Evolutionary conservation across 345 rosid genomes (phyloP).

Genomic region (Pistacia integerrima): DNA sequence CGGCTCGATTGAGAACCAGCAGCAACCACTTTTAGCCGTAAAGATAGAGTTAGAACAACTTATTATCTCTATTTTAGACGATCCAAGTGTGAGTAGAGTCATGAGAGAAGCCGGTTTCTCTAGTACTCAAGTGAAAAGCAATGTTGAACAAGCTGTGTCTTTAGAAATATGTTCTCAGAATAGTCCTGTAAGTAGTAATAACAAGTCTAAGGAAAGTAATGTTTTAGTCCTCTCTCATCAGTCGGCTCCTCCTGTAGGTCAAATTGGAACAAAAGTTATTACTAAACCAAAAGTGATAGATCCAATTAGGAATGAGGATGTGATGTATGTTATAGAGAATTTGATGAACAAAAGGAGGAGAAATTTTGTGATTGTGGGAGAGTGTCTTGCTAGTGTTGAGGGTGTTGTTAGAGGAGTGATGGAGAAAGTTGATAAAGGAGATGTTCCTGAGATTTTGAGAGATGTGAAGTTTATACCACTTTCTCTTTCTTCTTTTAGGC

Average conservation of each 20-base stretch:
- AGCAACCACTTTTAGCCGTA: constrained; percentile 82
- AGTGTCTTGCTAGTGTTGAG: constrained; percentile 58
- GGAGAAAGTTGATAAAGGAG: constrained; percentile 63
- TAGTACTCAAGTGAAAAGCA: constrained; percentile 83
- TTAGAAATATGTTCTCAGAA: constrained; percentile 54
- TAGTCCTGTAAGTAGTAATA: constrained; percentile 33
- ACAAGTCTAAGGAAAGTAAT: constrained; percentile 50
- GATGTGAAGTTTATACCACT: constrained; percentile 58
- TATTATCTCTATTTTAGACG: constrained; percentile 84
- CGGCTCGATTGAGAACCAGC: constrained; percentile 87
- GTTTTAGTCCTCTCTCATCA: constrained; percentile 27
- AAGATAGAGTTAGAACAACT: constrained; percentile 95
- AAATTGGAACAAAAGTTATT: constrained; percentile 22
- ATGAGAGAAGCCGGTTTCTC: constrained; percentile 99
- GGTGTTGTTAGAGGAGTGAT: constrained; percentile 56
- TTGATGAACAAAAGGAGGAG: constrained; percentile 48
- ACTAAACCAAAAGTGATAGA: constrained; percentile 26
- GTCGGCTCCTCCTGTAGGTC: constrained; percentile 21
- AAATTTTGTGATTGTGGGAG: constrained; percentile 70
- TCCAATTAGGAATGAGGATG: constrained; percentile 60
- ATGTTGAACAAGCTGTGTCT: constrained; percentile 74
- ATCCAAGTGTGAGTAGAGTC: constrained; percentile 97
- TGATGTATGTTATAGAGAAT: constrained; percentile 57
- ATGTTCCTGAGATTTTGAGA: constrained; percentile 55
- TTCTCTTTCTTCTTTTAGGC: constrained; percentile 50